Evolutionary conservation across 306 rosid genomes (phyloP).

Genomic region (Oemleria cerasiformis): DNA sequence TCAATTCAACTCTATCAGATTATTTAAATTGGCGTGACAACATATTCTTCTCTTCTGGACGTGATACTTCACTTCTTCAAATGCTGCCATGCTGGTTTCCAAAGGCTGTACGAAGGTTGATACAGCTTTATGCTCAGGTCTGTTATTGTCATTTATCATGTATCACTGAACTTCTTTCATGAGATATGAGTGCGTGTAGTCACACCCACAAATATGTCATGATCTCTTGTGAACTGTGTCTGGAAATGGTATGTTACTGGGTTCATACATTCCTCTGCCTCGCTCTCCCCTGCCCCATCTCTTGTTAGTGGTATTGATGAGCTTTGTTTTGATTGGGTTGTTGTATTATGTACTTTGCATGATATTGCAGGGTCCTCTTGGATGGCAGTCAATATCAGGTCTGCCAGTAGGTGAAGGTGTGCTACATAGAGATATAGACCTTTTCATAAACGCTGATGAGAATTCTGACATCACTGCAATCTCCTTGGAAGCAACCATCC

Average conservation of each 20-base stretch:
- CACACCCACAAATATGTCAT: no score
- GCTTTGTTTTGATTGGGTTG: conserved; percentile 5
- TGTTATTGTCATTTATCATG: conserved; percentile 26
- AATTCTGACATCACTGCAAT: conserved; percentile 68
- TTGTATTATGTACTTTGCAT: conserved; percentile 29
- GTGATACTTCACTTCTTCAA: conserved; percentile 85
- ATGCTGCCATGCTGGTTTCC: conserved; percentile 99
- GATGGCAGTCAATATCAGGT: conserved; percentile 77
- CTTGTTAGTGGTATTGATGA: conserved; percentile 1
- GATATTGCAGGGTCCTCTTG: conserved; percentile 86
- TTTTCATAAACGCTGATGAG: conserved; percentile 58
- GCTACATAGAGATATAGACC: conserved; percentile 65
- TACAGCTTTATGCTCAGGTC: conserved; percentile 91
- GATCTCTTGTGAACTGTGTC: background rate
- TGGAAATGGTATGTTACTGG: background rate
- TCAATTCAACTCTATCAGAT: conserved; percentile 61
- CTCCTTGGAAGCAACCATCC: conserved; percentile 94
- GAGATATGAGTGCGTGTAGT: background rate
- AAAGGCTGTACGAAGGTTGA: conserved; percentile 72
- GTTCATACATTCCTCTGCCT: background rate
- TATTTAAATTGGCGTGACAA: conserved; percentile 83
- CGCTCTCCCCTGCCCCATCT: background rate
- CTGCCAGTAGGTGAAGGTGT: conserved; percentile 60
- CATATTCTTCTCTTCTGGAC: conserved; percentile 79
- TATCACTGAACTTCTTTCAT: conserved; percentile 1